Conservation (phyloP, 345 rosid genomes). For the Syzygium aromaticum region DNA sequence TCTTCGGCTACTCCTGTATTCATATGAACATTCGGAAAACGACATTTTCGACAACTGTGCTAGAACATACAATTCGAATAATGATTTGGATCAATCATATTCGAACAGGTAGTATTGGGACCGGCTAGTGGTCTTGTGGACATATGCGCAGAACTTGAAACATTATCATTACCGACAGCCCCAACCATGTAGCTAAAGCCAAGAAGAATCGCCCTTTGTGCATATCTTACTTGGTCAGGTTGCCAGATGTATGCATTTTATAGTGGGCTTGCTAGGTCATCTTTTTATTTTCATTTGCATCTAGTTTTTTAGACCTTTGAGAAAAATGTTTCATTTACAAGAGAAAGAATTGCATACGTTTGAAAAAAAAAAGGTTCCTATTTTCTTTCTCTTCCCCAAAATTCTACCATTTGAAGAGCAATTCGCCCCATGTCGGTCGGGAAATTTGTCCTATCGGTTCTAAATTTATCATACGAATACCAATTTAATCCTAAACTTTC, state of each 20-base stretch:
- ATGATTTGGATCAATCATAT: neutral
- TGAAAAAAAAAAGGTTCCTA: neutral
- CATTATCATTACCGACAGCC: neutral
- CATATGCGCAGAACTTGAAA: neutral
- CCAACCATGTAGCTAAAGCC: neutral
- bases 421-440: rapidly evolving
- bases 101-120: neutral
- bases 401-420: neutral
- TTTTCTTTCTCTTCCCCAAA: neutral
- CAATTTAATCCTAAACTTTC: neutral
- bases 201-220: neutral
- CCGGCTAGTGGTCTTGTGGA: neutral
- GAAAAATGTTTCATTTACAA: neutral
- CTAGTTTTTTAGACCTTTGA: neutral
- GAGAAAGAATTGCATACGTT: neutral
- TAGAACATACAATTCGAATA: neutral
- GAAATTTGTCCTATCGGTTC: rapidly evolving
- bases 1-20: neutral
- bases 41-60: too few species aligned
- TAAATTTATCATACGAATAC: rapidly evolving
- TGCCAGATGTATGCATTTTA: neutral
- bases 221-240: neutral
- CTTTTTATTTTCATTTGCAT: neutral
- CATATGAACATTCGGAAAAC: too few species aligned
- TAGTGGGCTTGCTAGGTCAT: neutral